Conservation (phyloP, 1,139 yeast genomes). For the Suhomyces yuchorum region DNA sequence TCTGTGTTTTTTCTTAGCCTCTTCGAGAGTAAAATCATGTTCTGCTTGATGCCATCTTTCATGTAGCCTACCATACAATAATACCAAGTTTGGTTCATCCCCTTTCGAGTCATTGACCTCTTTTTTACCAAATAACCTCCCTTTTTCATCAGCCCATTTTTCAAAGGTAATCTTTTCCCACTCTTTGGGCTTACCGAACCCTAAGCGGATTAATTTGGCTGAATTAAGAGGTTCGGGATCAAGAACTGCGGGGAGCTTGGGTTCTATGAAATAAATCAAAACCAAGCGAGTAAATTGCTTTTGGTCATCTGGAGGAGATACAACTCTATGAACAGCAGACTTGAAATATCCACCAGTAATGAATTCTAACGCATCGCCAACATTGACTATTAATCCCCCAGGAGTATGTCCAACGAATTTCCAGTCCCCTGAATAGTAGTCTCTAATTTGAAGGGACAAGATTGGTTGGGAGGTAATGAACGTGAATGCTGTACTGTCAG, state of each 20-base stretch:
- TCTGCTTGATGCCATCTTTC: slow-evolving; percentile 27
- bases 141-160: slow-evolving; percentile 23
- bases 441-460: slow-evolving; percentile 30
- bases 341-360: slow-evolving; percentile 35
- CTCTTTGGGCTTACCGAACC: slow-evolving; percentile 17
- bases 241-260: slow-evolving; percentile 18
- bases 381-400: slow-evolving; percentile 29
- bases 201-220: slow-evolving; percentile 17
- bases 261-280: slow-evolving; percentile 30
- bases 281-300: slow-evolving; percentile 26
- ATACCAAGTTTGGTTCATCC: slow-evolving; percentile 22
- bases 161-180: slow-evolving; percentile 22
- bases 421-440: slow-evolving; percentile 30
- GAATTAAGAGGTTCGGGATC: slow-evolving; percentile 22
- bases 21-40: slow-evolving; percentile 20
- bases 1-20: slow-evolving; percentile 20
- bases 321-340: slow-evolving; percentile 32
- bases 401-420: slow-evolving; percentile 31
- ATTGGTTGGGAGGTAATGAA: slow-evolving; percentile 35
- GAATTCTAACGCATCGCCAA: slow-evolving; percentile 34
- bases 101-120: slow-evolving; percentile 20
- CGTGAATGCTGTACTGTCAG: slow-evolving; percentile 33
- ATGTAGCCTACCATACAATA: slow-evolving; percentile 22
- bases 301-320: slow-evolving; percentile 33
- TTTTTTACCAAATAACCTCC: slow-evolving; percentile 19